A percentile compares a stretch with the other conserved stretches of the same genome.
Evolutionary conservation across 148 eudicot genomes (phyloP).

Genomic region (Camellia sinensis): DNA sequence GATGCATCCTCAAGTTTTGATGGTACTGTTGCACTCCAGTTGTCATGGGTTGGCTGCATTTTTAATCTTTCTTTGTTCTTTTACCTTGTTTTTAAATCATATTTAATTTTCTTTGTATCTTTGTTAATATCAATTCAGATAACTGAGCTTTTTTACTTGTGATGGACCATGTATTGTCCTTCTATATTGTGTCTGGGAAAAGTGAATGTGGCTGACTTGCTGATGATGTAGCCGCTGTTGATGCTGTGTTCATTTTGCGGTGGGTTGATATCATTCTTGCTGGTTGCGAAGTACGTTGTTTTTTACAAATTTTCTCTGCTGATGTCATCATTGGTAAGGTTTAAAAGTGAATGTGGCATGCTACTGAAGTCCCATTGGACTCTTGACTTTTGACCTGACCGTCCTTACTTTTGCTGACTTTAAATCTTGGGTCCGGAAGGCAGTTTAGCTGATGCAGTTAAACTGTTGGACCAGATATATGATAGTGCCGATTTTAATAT

Average conservation of each 20-base stretch:
- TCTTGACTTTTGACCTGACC: conserved; percentile 12
- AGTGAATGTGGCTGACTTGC: conserved; percentile 21
- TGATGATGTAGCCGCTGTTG: conserved; percentile 31
- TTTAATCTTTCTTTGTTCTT: conserved; percentile 2
- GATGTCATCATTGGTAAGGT: conserved; percentile 29
- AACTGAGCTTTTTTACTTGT: conserved; percentile 17
- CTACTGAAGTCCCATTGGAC: conserved; percentile 15
- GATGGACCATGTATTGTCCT: conserved; percentile 24
- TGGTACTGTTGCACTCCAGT: conserved; percentile 17
- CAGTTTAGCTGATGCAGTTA: conserved; percentile 22
- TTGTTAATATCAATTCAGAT: not conserved
- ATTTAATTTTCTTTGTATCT: not conserved
- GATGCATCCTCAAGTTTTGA: conserved; percentile 2
- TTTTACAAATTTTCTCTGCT: conserved; percentile 14
- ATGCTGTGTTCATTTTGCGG: conserved; percentile 33
- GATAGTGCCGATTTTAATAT: conserved; percentile 2
- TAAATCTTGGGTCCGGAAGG: conserved; percentile 8
- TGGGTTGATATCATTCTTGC: conserved; percentile 27
- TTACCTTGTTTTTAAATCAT: not conserved
- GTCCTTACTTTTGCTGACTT: conserved; percentile 3
- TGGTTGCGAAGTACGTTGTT: conserved; percentile 23
- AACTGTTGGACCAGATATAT: conserved; percentile 5
- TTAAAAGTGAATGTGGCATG: not conserved
- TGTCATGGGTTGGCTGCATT: not conserved
- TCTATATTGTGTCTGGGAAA: conserved; percentile 19